A percentile compares a stretch with the other conserved stretches of the same genome.
phyloP scores from a whole-genome alignment of 2,329 filamentous ascomycete species.

The Leptographium wingfieldii region DNA sequence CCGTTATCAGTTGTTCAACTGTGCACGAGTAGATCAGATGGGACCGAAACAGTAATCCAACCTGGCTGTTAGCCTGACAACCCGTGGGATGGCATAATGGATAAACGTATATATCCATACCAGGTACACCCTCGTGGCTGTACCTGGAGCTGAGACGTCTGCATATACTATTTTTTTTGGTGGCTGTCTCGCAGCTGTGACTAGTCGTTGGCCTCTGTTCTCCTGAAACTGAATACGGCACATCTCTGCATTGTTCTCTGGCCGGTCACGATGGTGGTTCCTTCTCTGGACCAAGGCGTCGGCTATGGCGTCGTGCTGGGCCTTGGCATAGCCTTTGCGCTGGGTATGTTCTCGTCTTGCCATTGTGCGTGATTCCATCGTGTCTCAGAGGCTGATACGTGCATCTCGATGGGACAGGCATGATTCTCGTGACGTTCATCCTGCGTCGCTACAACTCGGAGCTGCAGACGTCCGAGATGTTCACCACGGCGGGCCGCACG shows the following conservation, averaged over 20 bases:
- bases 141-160: background rate
- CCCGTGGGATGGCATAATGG: background rate
- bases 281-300: slow-evolving; percentile 44
- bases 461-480: slow-evolving; percentile 84
- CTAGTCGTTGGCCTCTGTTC: background rate
- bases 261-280: slow-evolving; percentile 14
- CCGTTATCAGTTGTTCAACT: background rate
- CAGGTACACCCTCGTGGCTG: background rate
- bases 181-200: no score
- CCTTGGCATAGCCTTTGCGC: slow-evolving; percentile 59
- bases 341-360: slow-evolving; percentile 28
- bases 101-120: background rate
- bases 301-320: slow-evolving; percentile 72
- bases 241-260: background rate
- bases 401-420: slow-evolving; percentile 14
- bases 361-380: background rate
- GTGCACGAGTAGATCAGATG: background rate
- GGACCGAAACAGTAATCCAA: background rate
- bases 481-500: slow-evolving; percentile 75
- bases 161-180: no score
- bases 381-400: background rate
- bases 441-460: slow-evolving; percentile 38
- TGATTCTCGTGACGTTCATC: slow-evolving; percentile 25
- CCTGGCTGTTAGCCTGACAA: background rate
- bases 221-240: background rate